phyloP scores from a whole-genome alignment of 2,329 filamentous ascomycete species.

The Fusarium paranaense region DNA sequence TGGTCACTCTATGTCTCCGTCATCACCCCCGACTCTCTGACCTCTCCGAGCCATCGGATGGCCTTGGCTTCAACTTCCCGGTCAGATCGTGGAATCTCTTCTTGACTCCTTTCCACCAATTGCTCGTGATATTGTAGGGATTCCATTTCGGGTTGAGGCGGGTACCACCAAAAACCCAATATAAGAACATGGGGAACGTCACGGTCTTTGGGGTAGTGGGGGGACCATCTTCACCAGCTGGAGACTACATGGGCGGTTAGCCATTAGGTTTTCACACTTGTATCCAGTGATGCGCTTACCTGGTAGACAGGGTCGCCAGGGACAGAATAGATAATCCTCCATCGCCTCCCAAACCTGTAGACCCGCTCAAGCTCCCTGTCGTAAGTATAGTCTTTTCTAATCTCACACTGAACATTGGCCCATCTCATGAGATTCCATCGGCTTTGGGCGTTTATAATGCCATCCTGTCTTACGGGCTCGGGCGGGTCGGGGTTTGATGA shows the following conservation, averaged over 20 bases:
- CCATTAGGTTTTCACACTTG: too few species aligned
- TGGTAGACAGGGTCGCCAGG: background rate
- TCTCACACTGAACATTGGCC: background rate
- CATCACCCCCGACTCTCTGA: background rate
- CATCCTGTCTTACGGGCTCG: background rate
- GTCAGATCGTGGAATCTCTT: background rate
- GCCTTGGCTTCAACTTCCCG: background rate
- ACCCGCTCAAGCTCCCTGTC: background rate
- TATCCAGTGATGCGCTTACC: background rate
- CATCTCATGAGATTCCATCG: background rate
- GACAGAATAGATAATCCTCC: background rate
- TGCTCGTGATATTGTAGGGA: background rate
- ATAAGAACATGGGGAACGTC: background rate
- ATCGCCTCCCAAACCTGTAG: background rate
- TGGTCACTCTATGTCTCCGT: too few species aligned
- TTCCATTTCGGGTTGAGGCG: background rate
- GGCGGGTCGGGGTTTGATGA: background rate
- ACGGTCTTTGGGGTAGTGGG: background rate
- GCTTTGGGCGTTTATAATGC: background rate
- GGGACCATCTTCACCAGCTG: background rate
- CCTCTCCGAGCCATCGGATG: background rate
- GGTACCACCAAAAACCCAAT: constrained; percentile 1
- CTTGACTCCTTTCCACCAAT: background rate
- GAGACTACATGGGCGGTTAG: background rate
- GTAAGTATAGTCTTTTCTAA: background rate